Base-by-base conservation (phyloP, 2,329 filamentous ascomycete genomes). In the Ilyonectria robusta region DNA sequence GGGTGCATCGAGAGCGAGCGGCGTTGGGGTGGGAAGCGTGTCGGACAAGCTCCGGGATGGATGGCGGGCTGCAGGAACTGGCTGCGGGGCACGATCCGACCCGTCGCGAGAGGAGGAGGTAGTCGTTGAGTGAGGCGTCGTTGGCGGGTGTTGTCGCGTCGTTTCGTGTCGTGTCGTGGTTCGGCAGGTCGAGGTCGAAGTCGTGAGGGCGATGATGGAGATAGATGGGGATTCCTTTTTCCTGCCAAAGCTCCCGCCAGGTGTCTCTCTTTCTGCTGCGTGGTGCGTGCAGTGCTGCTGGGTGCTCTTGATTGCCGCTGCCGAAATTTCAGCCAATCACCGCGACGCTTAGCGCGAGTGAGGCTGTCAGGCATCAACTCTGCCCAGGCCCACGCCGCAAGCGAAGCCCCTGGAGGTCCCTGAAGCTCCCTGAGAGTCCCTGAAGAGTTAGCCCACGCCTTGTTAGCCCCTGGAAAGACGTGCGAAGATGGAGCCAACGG, bases 1-100 rank as follows among this genome's bases (percentile, higher is more conserved):
- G 77, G 73, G 79, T 72, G 77, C 80, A 82, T 82, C 70, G 80
- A 81, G 80, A 75, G 78, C 72, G 70, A 69, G 61, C 68, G 61
- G 67, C 65, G 69, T 69, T 65, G 65, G 69, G 70, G 68, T 58
- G 64, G 55, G 68, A 63, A 67, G 62, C 59, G 67, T 67, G 65
- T 69, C 66, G 70, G 70, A 67, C 75, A 67, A 70, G 69, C 66
- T 74, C 66, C 70, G 62, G 68, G 57, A 54, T 40, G 60, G 59
- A 66, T 59, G 61, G 55, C 46, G 46, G 70, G 59, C 64, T 60
- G 65, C n/a, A 48, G 63, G 53, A 54, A 56, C 56, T 64, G 65
- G 53, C 62, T 66, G 68, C 68, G 58, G 66, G 61, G 62, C 47
- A 65, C 40, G 60, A 62, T 21, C 19, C 31, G 21, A 56, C 51